These are phyloP conservation scores for Aspergillus cavernicola DNA, from an alignment of 495 filamentous ascomycete genomes.

Conservation along the genomic window DNA sequence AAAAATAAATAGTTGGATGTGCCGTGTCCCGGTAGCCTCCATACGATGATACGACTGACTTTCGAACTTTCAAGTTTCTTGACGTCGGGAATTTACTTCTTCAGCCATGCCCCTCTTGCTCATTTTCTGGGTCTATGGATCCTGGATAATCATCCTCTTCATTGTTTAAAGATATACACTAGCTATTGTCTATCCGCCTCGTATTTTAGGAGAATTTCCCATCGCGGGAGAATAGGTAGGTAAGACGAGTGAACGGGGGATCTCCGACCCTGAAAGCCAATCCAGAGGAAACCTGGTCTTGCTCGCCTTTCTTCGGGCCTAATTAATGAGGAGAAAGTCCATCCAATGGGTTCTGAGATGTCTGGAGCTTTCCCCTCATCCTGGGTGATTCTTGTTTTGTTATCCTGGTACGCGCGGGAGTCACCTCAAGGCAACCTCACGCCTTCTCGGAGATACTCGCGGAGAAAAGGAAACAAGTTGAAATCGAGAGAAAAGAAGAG, in stretches of 20 bases:
- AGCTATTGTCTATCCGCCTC: neutral
- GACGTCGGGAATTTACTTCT: neutral
- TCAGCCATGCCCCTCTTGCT: neutral
- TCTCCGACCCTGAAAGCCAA: conserved; percentile 1
- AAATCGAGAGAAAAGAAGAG: neutral
- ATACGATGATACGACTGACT: no score
- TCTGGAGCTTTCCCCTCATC: neutral
- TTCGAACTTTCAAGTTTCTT: no score
- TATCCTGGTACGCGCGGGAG: neutral
- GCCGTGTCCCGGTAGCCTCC: no score
- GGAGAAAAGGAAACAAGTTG: neutral
- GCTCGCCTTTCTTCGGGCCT: neutral
- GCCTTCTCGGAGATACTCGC: neutral
- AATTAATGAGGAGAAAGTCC: neutral
- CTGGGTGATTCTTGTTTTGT: conserved; percentile 9
- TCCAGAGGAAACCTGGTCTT: neutral
- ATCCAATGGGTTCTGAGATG: neutral
- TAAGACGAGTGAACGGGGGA: conserved; percentile 10
- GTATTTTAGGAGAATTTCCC: conserved; percentile 3
- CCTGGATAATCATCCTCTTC: neutral
- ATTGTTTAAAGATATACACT: neutral
- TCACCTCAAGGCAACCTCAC: conserved; percentile 2
- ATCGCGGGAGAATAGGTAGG: neutral
- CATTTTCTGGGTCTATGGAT: neutral
- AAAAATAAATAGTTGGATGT: no score